Evolutionary conservation across 495 filamentous ascomycete genomes (phyloP), one percentile per base, ranked within the genome.

Genomic region (Opeltia flavorubescens): DNA sequence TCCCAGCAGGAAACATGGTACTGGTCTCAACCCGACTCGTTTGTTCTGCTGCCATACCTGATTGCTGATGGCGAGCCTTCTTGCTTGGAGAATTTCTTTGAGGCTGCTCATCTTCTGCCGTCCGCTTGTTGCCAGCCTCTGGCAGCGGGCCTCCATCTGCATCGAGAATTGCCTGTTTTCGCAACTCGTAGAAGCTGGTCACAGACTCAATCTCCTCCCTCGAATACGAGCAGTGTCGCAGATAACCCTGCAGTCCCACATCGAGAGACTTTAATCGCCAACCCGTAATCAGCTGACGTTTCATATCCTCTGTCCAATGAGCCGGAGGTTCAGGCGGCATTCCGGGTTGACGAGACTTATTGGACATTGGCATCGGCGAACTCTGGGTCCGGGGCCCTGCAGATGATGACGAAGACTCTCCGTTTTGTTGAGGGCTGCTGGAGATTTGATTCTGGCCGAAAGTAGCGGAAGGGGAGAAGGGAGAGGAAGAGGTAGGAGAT

Each of bases 191-290:
- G 24, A 50, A 55, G 18, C 26, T 43, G 3, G 52, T 17, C 11
- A 31, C 45, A 8, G 43, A 26, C 5, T 40, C 47, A 24, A 49
- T 28, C 31, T 59, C 56, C 25, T 43, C 27, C 17, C 18, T 33
- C 31, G 29, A 28, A 9, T 17, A 27, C 12, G 49, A 25, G 7
- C 24, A 45, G 23, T 35, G 31, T 3, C 41, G 26, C 6, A 57
- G 42, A 26, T 45, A 48, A 8, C 41, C 39, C 34, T 52, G 21
- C 31, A 59, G 45, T 12, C 52, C 56, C 15, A 44, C 48, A 28
- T 62, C 53, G 8, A 62, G 34, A 3, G n/a, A 42, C 24, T 43
- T 52, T 25, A 61, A 39, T 23, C 54, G 57, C 47, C 44, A 59
- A 12, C 46, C 52, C 9, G 47, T 48, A 17, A 48, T 48, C 27